Base-by-base conservation (phyloP, 768 basidiomycete species). In the Bullera alba region DNA sequence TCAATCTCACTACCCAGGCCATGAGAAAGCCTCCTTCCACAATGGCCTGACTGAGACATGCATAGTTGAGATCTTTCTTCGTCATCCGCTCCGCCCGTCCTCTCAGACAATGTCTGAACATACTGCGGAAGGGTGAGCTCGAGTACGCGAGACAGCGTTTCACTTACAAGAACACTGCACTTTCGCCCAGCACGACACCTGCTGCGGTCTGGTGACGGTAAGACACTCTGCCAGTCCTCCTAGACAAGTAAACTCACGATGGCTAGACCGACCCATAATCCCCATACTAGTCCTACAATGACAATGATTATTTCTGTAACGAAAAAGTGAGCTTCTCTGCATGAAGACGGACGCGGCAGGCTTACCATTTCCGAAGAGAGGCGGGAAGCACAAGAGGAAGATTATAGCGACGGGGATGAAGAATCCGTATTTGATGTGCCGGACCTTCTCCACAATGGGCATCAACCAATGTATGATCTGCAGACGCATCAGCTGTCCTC, bases 211-310 rank as follows among this genome's bases (percentile, higher is more conserved):
- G n/a, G 5, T 4, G 43, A 5, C n/a, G 28, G 26, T 43, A 5
- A 48, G 47, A n/a, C 47, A 21, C 14, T 8, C 29, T 27, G 37
- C 5, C 1, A 19, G 14, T 7, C 35, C 2, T 14, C 32, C 32
- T 1, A 8, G 4, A 1, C 23, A 0, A 87, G 86, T 2, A 80
- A 16, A 87, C 48, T 2, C 38, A 58, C 86, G 63, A 95, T 92
- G 0, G 74, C 91, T 60, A 93, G 93, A 2, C 90, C 91, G 21
- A 78, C 64, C 78, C 91, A 84, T 2, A 91, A 75, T 2, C 87
- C 89, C 87, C 88, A 95, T 2, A 93, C 86, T 28, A 93, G 71
- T 16, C 91, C 91, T 61, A 87, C 89, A 5, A 93, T 76, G 29
- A 92, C 79, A 21, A 87, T 86, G 34, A 93, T 77, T 49, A 93